Base-by-base conservation (phyloP, 2,329 filamentous ascomycete genomes). In the Apiospora malaysiana region DNA sequence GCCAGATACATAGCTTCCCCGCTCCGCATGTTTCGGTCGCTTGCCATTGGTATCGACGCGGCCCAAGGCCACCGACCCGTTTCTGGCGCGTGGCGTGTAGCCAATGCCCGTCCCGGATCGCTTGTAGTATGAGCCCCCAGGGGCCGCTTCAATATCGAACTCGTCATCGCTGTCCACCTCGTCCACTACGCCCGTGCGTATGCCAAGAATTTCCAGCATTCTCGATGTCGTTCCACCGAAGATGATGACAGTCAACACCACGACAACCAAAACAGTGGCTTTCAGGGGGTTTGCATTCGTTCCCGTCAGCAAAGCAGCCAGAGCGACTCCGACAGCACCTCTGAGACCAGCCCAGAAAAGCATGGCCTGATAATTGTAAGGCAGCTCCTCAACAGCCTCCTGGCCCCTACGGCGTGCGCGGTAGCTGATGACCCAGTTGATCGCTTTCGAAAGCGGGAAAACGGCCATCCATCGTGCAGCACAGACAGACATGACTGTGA, bases 261-360 rank as follows among this genome's bases (percentile, higher is more conserved):
- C 96, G 0, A 98, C 96, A 12, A 99, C 95, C 14, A 99, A 86
- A n/a, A 99, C 95, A 0, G 96, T 99, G 8, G 96, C 96, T 76
- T 94, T 92, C 46, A 99, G 86, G 0, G 94, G 93, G 71, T 91
- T 92, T 0, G 91, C 91, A 78, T 97, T 96, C 69, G 91, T 90
- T 65, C 95, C 96, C 0, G 90, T 91, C 66, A 99, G 87, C 37
- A 97, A 92, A 27, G 95, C 95, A 43, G 96, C 96, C 66, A 99
- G 86, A 1, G 96, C 96, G 46, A 99, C 96, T 71, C 96, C 96
- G 76, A 99, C 96, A 66, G 96, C 96, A 77, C 96, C 96, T 73
- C 96, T 93, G 42, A 99, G 87, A 37, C 96, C 96, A 21, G 96
- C 96, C 96, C 96, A 99, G 84, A 97, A 99, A n/a, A 99, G 89